Percentiles rank a stretch among this genome's conserved stretches.
phyloP scores from a whole-genome alignment of 192 early-diverging fungal species.

The Ambispora gerdemannii region DNA sequence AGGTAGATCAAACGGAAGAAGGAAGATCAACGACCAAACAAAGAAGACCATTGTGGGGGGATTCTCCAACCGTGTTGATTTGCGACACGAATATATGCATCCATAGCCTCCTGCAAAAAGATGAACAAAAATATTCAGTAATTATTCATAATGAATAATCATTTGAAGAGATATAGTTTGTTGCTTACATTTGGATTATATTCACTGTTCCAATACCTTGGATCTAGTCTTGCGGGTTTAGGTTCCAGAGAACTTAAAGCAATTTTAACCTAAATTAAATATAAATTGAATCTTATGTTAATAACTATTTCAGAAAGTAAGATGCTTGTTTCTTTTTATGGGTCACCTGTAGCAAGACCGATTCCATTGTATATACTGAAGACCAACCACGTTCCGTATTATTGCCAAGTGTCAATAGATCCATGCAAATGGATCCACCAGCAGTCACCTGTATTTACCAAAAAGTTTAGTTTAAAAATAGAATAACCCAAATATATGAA shows the following conservation, averaged over 20 bases:
- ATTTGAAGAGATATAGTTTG: neutral
- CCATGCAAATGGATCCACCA: constrained; percentile 43
- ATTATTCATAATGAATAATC: no score
- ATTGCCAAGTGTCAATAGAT: constrained; percentile 37
- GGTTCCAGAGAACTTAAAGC: constrained; percentile 41
- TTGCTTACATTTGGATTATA: constrained; percentile 30
- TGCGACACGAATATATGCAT: constrained; percentile 41
- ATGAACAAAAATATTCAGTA: neutral
- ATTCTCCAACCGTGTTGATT: constrained; percentile 41
- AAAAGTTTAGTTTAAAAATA: neutral
- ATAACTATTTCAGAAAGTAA: neutral
- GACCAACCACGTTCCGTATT: constrained; percentile 35
- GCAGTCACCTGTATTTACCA: constrained; percentile 32
- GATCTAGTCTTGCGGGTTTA: constrained; percentile 41
- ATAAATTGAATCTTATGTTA: neutral
- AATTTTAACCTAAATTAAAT: constrained; percentile 29
- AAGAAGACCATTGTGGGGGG: constrained; percentile 27
- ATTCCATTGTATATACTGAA: constrained; percentile 33
- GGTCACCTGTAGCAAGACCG: constrained; percentile 36
- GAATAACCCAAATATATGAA: neutral
- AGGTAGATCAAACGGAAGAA: no score
- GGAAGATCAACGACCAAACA: constrained; percentile 11
- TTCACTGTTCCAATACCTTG: constrained; percentile 31
- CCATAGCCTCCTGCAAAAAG: constrained; percentile 37
- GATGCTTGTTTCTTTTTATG: neutral